Percentiles rank a stretch among this genome's conserved stretches.
phyloP scores from a whole-genome alignment of 2,329 filamentous ascomycete species.

The Stromatinia cepivora region DNA sequence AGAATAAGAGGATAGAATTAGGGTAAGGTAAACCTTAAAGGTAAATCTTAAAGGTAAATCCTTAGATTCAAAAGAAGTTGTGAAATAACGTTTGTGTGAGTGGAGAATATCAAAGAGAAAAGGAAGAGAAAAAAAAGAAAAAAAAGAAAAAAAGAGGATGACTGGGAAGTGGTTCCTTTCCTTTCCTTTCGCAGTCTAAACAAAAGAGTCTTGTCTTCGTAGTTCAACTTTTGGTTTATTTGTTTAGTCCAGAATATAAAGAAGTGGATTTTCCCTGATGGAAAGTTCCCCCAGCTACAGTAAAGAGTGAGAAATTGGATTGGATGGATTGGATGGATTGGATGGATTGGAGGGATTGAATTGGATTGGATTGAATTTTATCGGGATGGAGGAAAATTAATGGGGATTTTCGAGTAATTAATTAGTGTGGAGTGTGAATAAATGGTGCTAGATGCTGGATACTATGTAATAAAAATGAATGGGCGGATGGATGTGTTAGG shows the following conservation, averaged over 20 bases:
- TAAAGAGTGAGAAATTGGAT: not conserved
- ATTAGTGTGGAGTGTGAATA: not conserved
- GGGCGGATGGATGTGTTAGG: not conserved
- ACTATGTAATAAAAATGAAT: not conserved
- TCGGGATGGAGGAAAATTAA: not conserved
- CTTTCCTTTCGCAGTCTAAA: not conserved
- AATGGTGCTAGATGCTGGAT: not conserved
- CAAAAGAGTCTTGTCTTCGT: not conserved
- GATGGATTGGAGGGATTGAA: not conserved
- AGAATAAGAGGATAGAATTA: not conserved
- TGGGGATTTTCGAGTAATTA: not conserved
- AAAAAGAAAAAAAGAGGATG: not conserved
- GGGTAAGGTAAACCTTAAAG: not conserved
- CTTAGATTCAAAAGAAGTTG: not conserved
- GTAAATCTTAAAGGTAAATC: not conserved
- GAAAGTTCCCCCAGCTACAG: not conserved
- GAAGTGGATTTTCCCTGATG: not conserved
- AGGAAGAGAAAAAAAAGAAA: not conserved
- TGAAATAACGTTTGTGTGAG: not conserved
- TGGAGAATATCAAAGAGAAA: conserved; percentile 5
- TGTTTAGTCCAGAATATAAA: not conserved
- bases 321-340: too few relatives aligned
- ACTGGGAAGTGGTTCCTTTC: not conserved
- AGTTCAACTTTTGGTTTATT: too few relatives aligned
- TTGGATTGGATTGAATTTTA: not conserved